Evolutionary conservation across 1,284 basidiomycete species (phyloP).

Genomic region (Abortiporus biennis): DNA sequence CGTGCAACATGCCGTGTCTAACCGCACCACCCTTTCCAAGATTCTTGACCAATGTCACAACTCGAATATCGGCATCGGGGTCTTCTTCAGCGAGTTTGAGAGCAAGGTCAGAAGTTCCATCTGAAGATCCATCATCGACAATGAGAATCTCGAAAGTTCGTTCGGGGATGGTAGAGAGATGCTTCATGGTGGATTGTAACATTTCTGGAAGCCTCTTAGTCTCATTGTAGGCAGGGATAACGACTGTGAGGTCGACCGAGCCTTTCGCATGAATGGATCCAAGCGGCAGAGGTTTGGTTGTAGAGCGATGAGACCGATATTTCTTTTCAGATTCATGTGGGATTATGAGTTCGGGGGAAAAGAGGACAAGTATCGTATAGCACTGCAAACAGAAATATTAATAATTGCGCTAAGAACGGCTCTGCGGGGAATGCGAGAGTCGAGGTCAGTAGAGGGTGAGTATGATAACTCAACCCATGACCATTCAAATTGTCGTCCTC

Average conservation of each 20-base stretch:
- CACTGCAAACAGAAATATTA: slow-evolving; percentile 26
- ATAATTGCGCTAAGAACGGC: slow-evolving; percentile 7
- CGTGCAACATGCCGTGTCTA: slow-evolving; percentile 81
- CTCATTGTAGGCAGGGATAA: slow-evolving; percentile 93
- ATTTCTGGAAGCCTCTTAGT: slow-evolving; percentile 72
- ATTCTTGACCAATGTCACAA: slow-evolving; percentile 77
- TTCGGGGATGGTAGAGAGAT: slow-evolving; percentile 31
- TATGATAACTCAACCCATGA: slow-evolving; percentile 29
- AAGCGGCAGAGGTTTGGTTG: slow-evolving; percentile 43
- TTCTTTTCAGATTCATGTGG: slow-evolving; percentile 61
- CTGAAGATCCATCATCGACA: slow-evolving; percentile 85
- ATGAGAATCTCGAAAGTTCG: slow-evolving; percentile 77
- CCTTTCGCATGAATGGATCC: slow-evolving; percentile 40
- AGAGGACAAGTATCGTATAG: slow-evolving; percentile 56
- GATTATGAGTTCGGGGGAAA: slow-evolving; percentile 62
- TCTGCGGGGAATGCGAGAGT: slow-evolving; percentile 8
- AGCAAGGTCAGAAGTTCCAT: slow-evolving; percentile 65
- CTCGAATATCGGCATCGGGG: slow-evolving; percentile 54
- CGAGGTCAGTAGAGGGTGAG: slow-evolving; percentile 30
- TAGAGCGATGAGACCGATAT: slow-evolving; percentile 50
- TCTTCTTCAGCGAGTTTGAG: slow-evolving; percentile 59
- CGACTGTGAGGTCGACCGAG: slow-evolving; percentile 66
- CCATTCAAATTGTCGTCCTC: slow-evolving; percentile 58
- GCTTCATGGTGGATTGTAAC: slow-evolving; percentile 68
- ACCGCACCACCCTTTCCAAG: slow-evolving; percentile 92